Percentiles rank a stretch among this genome's conserved stretches.
These are phyloP conservation scores for Shiraia bambusicola DNA, from an alignment of 2,329 filamentous ascomycete genomes.

Conservation along the genomic window DNA sequence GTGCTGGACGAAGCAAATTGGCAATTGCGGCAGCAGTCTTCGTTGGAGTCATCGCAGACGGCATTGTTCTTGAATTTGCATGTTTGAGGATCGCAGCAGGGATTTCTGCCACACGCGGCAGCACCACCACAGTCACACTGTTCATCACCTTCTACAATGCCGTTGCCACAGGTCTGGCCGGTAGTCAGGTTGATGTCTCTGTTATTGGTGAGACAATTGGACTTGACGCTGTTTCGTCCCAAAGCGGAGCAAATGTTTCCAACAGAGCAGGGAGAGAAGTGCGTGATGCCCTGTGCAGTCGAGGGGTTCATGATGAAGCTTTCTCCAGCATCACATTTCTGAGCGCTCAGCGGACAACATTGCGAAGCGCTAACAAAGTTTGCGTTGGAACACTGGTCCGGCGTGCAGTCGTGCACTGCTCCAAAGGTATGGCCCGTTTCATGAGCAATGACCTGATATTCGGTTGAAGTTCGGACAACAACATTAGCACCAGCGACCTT, in stretches of 20 bases:
- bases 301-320: slow-evolving; percentile 96
- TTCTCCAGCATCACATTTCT: slow-evolving; percentile 72
- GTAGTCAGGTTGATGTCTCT: slow-evolving; percentile 77
- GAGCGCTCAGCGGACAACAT: slow-evolving; percentile 76
- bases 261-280: slow-evolving; percentile 85
- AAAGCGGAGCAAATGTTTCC: slow-evolving; percentile 93
- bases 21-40: slow-evolving; percentile 77
- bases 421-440: slow-evolving; percentile 94
- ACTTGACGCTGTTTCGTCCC: slow-evolving; percentile 72
- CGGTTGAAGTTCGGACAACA: slow-evolving; percentile 76
- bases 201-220: slow-evolving; percentile 80
- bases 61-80: slow-evolving; percentile 79
- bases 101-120: slow-evolving; percentile 69
- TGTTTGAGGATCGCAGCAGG: slow-evolving; percentile 80
- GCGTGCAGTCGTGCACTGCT: slow-evolving; percentile 88
- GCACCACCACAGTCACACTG: slow-evolving; percentile 92
- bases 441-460: slow-evolving; percentile 96
- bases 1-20: slow-evolving; percentile 66
- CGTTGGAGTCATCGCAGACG: slow-evolving; percentile 81
- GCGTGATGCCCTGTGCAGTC: slow-evolving; percentile 68
- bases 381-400: slow-evolving; percentile 64
- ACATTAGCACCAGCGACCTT: slow-evolving; percentile 86
- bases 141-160: slow-evolving; percentile 91
- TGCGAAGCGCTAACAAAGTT: slow-evolving; percentile 61
- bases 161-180: slow-evolving; percentile 88